Evolutionary conservation across 352 stramenopile genomes (phyloP).

Genomic region (Phytophthora parvispora): DNA sequence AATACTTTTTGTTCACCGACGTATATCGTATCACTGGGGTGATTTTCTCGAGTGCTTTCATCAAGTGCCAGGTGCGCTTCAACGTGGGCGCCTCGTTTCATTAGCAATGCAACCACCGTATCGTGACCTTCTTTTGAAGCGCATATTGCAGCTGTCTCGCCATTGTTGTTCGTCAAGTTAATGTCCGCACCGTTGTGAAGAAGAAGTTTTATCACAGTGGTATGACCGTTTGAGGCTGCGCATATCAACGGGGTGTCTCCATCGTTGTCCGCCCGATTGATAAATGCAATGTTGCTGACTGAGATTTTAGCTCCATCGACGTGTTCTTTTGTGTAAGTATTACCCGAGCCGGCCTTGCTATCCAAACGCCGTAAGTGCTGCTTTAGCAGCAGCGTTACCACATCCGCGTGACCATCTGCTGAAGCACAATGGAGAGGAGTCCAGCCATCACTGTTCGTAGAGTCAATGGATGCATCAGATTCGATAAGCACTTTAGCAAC

Average conservation of each 20-base stretch:
- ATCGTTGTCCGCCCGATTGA: background rate
- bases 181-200: background rate
- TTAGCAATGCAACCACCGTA: background rate
- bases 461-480: background rate
- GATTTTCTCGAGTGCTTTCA: background rate
- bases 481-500: background rate
- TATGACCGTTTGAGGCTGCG: background rate
- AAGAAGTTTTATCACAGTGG: background rate
- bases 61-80: background rate
- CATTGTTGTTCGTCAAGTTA: background rate
- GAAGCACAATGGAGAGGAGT: background rate
- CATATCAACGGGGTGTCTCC: background rate
- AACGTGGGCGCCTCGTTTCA: background rate
- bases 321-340: too few species aligned
- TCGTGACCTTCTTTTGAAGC: background rate
- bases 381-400: background rate
- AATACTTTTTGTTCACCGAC: too few species aligned
- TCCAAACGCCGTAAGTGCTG: background rate
- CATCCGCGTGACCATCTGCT: background rate
- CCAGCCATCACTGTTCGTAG: background rate
- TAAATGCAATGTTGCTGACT: too few species aligned
- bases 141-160: background rate
- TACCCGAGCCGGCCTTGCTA: too few species aligned
- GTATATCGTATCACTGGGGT: background rate
- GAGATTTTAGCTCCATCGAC: too few species aligned